Evolutionary conservation across 495 filamentous ascomycete genomes (phyloP), one percentile per base, ranked within the genome.

Genomic region (Daldinia decipiens): DNA sequence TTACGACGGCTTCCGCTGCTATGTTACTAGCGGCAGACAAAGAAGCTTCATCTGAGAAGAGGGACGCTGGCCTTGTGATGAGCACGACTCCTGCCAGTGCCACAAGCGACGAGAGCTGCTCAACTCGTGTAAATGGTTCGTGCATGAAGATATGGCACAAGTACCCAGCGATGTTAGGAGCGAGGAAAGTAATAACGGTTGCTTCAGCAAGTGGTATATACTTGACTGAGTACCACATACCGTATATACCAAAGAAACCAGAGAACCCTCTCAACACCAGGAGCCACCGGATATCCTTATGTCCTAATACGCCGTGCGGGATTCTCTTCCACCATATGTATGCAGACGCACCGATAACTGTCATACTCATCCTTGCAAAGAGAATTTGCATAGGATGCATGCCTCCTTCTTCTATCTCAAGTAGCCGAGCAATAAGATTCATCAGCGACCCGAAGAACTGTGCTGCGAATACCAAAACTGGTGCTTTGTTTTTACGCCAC

Each of bases 201-300:
- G 95, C 94, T 72, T 98, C 95, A 5, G 93, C 90, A 0, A 98
- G 84, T 1, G 93, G 91, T 3, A 98, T 88, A 74, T 97, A 97
- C 67, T 91, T 86, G 5, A 97, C 88, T 1, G 92, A 95, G 39
- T 78, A 79, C 82, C 82, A 84, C 74, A 85, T 77, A 26, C 75
- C 85, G 62, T 77, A 89, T 9, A 96, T 92, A 11, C 95, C 95
- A 77, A 93, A 92, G 79, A 97, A 97, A 0, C 95, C 95, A 56
- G 84, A 85, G 1, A 91, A 68, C 0, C 92, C 93, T 62, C 95
- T 85, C 2, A 85, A 76, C 0, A 94, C 73, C 11, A 98, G 83
- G 19, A 97, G 82, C 51, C 78, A 76, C 24, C 92, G 79, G 2
- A 97, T 83, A 15, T 87, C 87, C 34, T 79, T 84, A 6, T 82